These are phyloP conservation scores for Pythium folliculosum DNA, from an alignment of 352 stramenopile genomes.

Conservation along the genomic window DNA sequence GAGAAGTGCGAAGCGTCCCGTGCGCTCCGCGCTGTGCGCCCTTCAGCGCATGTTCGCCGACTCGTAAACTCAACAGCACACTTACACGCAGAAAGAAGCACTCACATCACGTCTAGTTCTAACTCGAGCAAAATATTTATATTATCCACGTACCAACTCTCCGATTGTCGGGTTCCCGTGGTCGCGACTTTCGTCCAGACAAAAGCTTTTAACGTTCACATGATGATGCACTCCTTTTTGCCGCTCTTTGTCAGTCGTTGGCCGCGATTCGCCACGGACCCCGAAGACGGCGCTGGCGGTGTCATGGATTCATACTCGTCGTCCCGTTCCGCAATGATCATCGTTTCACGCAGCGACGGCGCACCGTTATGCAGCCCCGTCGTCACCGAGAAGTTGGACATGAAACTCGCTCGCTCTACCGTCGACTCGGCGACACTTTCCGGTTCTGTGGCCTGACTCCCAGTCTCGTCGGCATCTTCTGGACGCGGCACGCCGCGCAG, in stretches of 20 bases:
- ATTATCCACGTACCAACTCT: slow-evolving; percentile 14
- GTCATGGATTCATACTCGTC: slow-evolving; percentile 35
- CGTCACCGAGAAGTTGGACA: slow-evolving; percentile 62
- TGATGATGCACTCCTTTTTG: slow-evolving; percentile 42
- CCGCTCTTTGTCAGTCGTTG: slow-evolving; percentile 18
- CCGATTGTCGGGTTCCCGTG: not conserved
- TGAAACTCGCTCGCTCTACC: slow-evolving; percentile 56
- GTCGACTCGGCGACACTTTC: slow-evolving; percentile 36
- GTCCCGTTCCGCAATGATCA: slow-evolving; percentile 69
- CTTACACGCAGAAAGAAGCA: not conserved
- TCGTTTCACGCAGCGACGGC: slow-evolving; percentile 56
- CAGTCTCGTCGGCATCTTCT: slow-evolving; percentile 45
- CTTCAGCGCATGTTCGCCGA: slow-evolving; percentile 57
- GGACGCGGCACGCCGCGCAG: slow-evolving; percentile 44
- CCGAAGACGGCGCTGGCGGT: slow-evolving; percentile 16
- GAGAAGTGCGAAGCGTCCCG: slow-evolving; percentile 13
- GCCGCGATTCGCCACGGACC: not conserved
- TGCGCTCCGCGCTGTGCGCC: slow-evolving; percentile 22
- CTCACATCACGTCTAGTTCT: not conserved
- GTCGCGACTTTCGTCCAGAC: not conserved
- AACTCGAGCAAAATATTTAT: slow-evolving; percentile 6
- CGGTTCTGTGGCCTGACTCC: slow-evolving; percentile 48
- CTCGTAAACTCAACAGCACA: not conserved
- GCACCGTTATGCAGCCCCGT: slow-evolving; percentile 50
- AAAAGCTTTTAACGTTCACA: slow-evolving; percentile 16